Conservation (phyloP, 129 eudicot species). For the Mikania micrantha region DNA sequence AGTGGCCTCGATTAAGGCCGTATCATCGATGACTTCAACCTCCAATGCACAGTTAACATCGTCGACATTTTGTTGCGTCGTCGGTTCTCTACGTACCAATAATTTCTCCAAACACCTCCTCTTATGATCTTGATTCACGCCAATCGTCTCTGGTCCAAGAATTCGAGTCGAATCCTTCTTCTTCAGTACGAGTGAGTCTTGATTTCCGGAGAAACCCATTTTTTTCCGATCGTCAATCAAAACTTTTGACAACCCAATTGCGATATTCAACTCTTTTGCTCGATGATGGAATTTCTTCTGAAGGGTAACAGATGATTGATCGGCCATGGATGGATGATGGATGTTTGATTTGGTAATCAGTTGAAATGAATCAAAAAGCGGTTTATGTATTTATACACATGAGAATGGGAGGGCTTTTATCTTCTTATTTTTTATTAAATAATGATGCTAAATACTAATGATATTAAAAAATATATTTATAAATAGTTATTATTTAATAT, state of each 20-base stretch:
- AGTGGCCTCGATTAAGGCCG: slow-evolving; percentile 29
- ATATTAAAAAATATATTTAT: too few species aligned
- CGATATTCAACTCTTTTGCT: background rate
- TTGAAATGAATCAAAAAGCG: slow-evolving; percentile 13
- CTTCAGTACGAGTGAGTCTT: background rate
- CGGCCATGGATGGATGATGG: slow-evolving; percentile 16
- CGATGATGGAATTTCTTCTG: background rate
- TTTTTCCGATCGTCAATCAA: background rate
- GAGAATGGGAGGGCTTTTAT: background rate
- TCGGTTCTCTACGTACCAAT: slow-evolving; percentile 13
- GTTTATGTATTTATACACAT: background rate
- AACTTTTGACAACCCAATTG: slow-evolving; percentile 5
- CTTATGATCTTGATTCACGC: slow-evolving; percentile 18
- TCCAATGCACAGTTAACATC: slow-evolving; percentile 22
- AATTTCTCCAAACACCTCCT: slow-evolving; percentile 28
- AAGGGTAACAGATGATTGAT: slow-evolving; percentile 1
- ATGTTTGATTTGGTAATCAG: background rate
- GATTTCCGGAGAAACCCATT: slow-evolving; percentile 6
- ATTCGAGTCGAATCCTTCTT: slow-evolving; percentile 25
- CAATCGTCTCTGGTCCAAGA: slow-evolving; percentile 12
- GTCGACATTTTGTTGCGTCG: slow-evolving; percentile 5
- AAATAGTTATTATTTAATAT: too few species aligned
- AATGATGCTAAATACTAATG: too few species aligned
- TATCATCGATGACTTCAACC: slow-evolving; percentile 39
- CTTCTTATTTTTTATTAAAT: too few species aligned